Evolutionary conservation across 352 stramenopile genomes (phyloP), one percentile per base, ranked within the genome.

Genomic region (Thalassiosira mediterranea): DNA sequence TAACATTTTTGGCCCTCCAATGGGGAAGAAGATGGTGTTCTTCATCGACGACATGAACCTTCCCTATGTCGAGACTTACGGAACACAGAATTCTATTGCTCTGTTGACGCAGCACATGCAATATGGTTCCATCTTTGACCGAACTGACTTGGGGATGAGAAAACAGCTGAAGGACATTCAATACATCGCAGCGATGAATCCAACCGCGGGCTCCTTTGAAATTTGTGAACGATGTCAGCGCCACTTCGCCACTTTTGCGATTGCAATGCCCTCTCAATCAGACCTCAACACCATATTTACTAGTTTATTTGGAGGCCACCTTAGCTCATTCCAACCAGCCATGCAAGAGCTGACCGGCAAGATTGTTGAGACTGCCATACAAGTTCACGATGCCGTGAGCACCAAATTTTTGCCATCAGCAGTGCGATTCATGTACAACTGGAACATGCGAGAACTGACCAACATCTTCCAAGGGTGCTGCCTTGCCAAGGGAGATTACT

Each of bases 341-440:
- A 88, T 96, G 8, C 40, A 91, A 21, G 88, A 94, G 17, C 71
- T 90, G 0, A 93, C 88, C 10, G 90, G 95, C 2, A 92, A 93
- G 26, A 95, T 98, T 65, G 94, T 98, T 8, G 95, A 97, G 11
- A 90, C 94, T 4, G 96, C 94, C 4, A 93, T 95, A 64, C 66
- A 94, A 34, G 79, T 98, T 49, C 95, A 98, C 38, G 81, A 97
- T 67, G 91, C 96, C 51, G 97, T 98, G 69, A 92, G 91, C 31
- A 90, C 95, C 37, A 95, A 95, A 47, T 99, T 98, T 81, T 78
- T 98, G 3, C 96, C 96, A 1, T 98, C 94, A 38, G 96, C 95
- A 42, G 95, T 97, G n/a, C 97, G 98, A 76, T 98, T 98, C 75
- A 97, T 98, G 66, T 98, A 99, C 87, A 98, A 98, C 74, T 98